phyloP scores from a whole-genome alignment of 1,284 basidiomycete species.

The Phylloporus gajari region DNA sequence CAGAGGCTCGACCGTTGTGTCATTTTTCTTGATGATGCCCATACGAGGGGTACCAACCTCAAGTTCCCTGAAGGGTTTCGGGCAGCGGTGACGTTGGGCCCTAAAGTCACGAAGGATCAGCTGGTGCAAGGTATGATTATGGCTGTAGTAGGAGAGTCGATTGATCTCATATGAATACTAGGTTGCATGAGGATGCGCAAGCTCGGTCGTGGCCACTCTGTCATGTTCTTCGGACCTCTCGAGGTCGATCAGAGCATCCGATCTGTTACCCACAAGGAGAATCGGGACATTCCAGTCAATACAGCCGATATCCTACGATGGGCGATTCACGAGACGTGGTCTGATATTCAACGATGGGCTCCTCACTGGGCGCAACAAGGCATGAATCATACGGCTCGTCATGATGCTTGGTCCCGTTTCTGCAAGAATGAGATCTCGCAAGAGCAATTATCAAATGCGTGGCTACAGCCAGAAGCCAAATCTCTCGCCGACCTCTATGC shows the following conservation, averaged over 20 bases:
- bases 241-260: slow-evolving; percentile 56
- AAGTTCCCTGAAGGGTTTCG: slow-evolving; percentile 55
- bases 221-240: slow-evolving; percentile 59
- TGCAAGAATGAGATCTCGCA: slow-evolving; percentile 3
- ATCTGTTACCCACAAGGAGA: slow-evolving; percentile 21
- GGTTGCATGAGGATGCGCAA: slow-evolving; percentile 61
- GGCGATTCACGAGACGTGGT: slow-evolving; percentile 5
- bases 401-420: slow-evolving; percentile 41
- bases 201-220: slow-evolving; percentile 57
- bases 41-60: slow-evolving; percentile 65
- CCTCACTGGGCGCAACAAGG: slow-evolving; percentile 61
- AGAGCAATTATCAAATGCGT: slow-evolving; percentile 32
- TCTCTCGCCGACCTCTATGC: slow-evolving; percentile 50
- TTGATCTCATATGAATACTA: slow-evolving; percentile 18
- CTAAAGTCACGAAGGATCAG: slow-evolving; percentile 61
- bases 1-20: slow-evolving; percentile 55
- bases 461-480: slow-evolving; percentile 51
- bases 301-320: slow-evolving; percentile 5
- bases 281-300: slow-evolving; percentile 28
- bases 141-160: too few relatives aligned
- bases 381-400: slow-evolving; percentile 48
- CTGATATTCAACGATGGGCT: slow-evolving; percentile 46
- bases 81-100: slow-evolving; percentile 62
- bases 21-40: slow-evolving; percentile 65
- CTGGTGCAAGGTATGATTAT: slow-evolving; percentile 55